Evolutionary conservation across 176 grass and related monocot species (phyloP).

Genomic region (Bonia amplexicaulis): DNA sequence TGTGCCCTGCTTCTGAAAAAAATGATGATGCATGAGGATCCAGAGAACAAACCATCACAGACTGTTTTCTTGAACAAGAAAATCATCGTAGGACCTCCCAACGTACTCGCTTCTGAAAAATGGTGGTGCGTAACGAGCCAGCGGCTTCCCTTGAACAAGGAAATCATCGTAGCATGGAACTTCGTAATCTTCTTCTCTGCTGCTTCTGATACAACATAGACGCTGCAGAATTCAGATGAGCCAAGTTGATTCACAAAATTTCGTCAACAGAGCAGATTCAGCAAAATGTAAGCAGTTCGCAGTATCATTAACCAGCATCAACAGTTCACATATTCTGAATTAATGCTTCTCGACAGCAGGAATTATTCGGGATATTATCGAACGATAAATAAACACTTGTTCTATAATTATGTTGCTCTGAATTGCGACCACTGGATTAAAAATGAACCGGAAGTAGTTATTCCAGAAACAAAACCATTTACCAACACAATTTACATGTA

Average conservation of each 20-base stretch:
- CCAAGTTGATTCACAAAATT: not conserved
- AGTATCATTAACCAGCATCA: not conserved
- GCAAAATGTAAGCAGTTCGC: not conserved
- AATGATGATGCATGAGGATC: not conserved
- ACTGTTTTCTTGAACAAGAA: too few relatives aligned
- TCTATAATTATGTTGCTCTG: not conserved
- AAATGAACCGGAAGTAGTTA: constrained; percentile 7
- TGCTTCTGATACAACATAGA: not conserved
- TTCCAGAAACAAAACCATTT: constrained; percentile 34
- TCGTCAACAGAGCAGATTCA: not conserved
- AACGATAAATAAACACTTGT: not conserved
- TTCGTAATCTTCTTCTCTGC: not conserved
- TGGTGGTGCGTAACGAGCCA: too few relatives aligned
- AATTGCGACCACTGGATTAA: constrained; percentile 14
- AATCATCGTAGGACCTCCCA: too few relatives aligned
- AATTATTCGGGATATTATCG: not conserved
- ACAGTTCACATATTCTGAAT: not conserved
- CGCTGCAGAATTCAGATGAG: not conserved
- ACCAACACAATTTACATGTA: constrained; percentile 39
- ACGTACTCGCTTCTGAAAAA: too few relatives aligned
- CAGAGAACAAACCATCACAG: not conserved
- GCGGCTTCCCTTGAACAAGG: too few relatives aligned
- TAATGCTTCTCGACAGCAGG: not conserved
- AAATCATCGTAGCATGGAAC: not conserved
- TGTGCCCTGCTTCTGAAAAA: too few relatives aligned